Conservation (phyloP, 768 basidiomycete genomes). For the Suillus brevipes region DNA sequence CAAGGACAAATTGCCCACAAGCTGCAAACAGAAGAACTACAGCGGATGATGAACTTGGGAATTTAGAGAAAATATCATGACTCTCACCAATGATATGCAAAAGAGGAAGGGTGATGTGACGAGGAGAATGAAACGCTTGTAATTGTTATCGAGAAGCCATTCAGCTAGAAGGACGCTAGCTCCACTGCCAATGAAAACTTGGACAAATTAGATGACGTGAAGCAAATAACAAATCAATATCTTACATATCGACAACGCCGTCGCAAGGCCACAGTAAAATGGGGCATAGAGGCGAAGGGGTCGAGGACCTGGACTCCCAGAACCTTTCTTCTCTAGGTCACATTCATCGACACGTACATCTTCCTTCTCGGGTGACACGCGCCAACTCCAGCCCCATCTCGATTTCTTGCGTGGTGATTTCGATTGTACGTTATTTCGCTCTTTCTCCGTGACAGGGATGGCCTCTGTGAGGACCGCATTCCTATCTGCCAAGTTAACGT, state of each 20-base stretch:
- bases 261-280: conserved; percentile 66
- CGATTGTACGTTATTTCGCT: background rate
- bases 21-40: conserved; percentile 76
- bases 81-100: conserved; percentile 67
- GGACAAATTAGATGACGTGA: conserved; percentile 10
- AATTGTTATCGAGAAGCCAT: conserved; percentile 61
- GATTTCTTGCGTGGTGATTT: conserved; percentile 11
- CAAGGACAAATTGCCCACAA: conserved; percentile 61
- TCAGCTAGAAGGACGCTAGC: conserved; percentile 60
- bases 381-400: conserved; percentile 47
- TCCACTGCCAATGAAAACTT: conserved; percentile 74
- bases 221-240: background rate
- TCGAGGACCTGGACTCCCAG: conserved; percentile 28
- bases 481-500: conserved; percentile 54
- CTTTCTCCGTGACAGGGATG: conserved; percentile 23
- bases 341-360: conserved; percentile 6
- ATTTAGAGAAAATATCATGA: background rate
- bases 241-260: conserved; percentile 65
- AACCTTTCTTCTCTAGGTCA: conserved; percentile 59
- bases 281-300: conserved; percentile 71
- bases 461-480: conserved; percentile 17
- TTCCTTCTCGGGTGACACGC: conserved; percentile 33
- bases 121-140: conserved; percentile 63
- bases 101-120: conserved; percentile 68
- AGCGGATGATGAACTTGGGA: conserved; percentile 11